Evolutionary conservation across 495 filamentous ascomycete genomes (phyloP), one percentile per base, ranked within the genome.

Genomic region (Lepraria neglecta): DNA sequence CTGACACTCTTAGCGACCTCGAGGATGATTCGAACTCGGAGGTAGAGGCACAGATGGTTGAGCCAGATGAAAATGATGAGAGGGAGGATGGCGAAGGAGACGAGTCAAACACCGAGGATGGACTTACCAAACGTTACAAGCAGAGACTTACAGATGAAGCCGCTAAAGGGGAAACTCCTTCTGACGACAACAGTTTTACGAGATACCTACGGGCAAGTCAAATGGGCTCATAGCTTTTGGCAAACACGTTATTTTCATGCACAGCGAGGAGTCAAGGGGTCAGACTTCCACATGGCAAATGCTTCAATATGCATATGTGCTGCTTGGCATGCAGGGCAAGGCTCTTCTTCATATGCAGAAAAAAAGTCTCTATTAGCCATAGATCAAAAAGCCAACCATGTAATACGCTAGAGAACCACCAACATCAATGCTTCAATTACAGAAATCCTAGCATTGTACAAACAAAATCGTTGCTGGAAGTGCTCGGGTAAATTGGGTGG

Each of bases 1-100:
- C 74, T 27, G 79, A 79, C 64, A 80, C 79, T 43, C 73, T 80
- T 43, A 82, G 79, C 60, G 79, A 82, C 51, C 74, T 78, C 0
- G 78, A 81, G 58, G 76, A 78, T 50, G 75, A 77, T 27, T 73
- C 73, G 35, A 75, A 76, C 45, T 63, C 67, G 28, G 67, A 69
- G 15, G 17, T 54, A 0, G 65, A 63, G 30, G 50, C 50, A 67
- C 66, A 56, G 56, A 50, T 43, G 62, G 71, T 65, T 40, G 73
- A 71, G 60, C 68, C 57, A 27, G 75, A 73, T 56, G 68, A 70
- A 54, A 65, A 68, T 62, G 61, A 65, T n/a, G 58, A 50, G 11
- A 66, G 69, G 15, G 63, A 65, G 53, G 69, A 76, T 33, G 59
- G 52, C 21, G 57, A 47, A 31, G 55, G 68, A 6, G 65, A 75